Evolutionary conservation across 2,329 filamentous ascomycete genomes (phyloP), one percentile per base, ranked within the genome.

Genomic region (Beauveria bassiana): DNA sequence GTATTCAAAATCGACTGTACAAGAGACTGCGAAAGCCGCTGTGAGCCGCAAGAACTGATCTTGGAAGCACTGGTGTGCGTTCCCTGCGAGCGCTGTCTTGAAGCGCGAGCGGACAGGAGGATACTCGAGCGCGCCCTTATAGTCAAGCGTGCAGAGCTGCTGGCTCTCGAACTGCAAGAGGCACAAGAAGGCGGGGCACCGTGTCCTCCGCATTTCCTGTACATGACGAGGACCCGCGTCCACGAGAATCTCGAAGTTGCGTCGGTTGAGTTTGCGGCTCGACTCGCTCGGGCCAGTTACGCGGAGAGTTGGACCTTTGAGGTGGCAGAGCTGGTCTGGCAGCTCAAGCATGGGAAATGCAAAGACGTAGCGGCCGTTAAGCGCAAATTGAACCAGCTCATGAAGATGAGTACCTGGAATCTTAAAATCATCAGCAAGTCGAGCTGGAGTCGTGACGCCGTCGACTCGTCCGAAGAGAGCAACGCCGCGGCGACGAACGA

Each of bases 1-100:
- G 63, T 72, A 20, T 64, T 65, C 63, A 72, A 71, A 59, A 50
- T 71, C 26, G 67, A 67, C 45, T 73, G 71, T 66, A 70, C 68
- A 3, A 52, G 47, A 3, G 20, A 58, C 50, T 73, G 71, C 67
- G 42, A 62, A 2, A 61, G 26, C 9, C 61, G 72, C 4, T 73
- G 71, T 53, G 20, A 62, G 5, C 70, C 71, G 53, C 12, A 12
- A 6, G 43, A 49, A 16, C 42, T 28, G 8, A 12, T 58, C 6
- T 5, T 56, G 18, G 18, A 28, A 5, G 24, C 24, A 42, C 22
- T 24, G 18, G 46, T 12, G 24, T n/a, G 5, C 3, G 34, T 56
- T 12, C 1, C 1, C 24, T 56, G 53, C 42, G 10, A 10, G 5
- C 3, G 18, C 24, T 56, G 53, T 5, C 16, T 24, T 8, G 16